phyloP scores from a whole-genome alignment of 2,329 filamentous ascomycete genomes.

The Sporothrix brasiliensis region DNA sequence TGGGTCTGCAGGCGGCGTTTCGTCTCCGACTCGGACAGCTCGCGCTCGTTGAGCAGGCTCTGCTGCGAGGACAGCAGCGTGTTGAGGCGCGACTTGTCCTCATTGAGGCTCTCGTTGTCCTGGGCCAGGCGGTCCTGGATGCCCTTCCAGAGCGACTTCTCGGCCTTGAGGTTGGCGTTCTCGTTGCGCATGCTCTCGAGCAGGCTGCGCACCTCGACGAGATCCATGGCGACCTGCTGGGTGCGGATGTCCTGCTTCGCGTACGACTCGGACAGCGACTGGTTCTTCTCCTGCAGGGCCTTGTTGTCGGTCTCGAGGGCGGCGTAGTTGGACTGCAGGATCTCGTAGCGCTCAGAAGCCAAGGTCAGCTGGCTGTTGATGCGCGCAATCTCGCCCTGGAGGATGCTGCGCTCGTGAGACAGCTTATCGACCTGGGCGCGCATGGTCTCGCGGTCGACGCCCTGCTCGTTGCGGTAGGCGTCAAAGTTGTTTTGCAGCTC shows the following conservation, averaged over 20 bases:
- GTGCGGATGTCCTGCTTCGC: constrained; percentile 88
- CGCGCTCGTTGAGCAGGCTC: constrained; percentile 87
- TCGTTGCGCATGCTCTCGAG: constrained; percentile 88
- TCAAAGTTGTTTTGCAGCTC: constrained; percentile 91
- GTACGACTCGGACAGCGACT: constrained; percentile 75
- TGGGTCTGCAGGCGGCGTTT: constrained; percentile 77
- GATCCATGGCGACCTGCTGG: constrained; percentile 89
- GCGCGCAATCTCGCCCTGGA: constrained; percentile 81
- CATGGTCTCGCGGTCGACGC: constrained; percentile 77
- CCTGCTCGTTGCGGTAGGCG: constrained; percentile 81
- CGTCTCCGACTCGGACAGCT: constrained; percentile 78
- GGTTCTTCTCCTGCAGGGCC: constrained; percentile 81
- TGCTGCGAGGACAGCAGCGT: constrained; percentile 82
- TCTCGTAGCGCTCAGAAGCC: constrained; percentile 81
- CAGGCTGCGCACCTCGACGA: constrained; percentile 80
- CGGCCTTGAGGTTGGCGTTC: constrained; percentile 87
- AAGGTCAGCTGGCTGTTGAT: constrained; percentile 79
- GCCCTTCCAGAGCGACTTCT: constrained; percentile 92
- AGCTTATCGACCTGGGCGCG: constrained; percentile 83
- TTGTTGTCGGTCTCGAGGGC: constrained; percentile 82
- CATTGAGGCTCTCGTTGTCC: constrained; percentile 81
- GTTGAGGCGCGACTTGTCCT: constrained; percentile 84
- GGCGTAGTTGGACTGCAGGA: constrained; percentile 84
- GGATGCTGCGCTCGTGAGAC: constrained; percentile 75
- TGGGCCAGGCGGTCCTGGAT: constrained; percentile 87